Evolutionary conservation across 2,329 filamentous ascomycete genomes (phyloP).

Genomic region (Cytospora piceae): DNA sequence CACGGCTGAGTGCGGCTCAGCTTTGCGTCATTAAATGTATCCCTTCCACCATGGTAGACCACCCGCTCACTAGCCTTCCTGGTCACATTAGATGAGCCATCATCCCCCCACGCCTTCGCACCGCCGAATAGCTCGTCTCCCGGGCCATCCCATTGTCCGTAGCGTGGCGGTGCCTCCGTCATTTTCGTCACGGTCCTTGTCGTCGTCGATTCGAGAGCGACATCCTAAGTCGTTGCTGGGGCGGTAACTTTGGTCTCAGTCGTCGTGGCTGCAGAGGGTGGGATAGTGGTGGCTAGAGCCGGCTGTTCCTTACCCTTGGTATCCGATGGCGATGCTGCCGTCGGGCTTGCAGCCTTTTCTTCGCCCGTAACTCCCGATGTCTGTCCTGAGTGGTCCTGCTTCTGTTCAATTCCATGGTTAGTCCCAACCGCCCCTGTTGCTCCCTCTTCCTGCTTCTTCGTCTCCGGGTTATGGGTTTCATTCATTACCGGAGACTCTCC

Average conservation of each 20-base stretch:
- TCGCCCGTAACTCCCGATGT: conserved; percentile 51
- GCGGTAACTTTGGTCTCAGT: conserved; percentile 19
- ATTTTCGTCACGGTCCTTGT: conserved; percentile 5
- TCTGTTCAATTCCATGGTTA: conserved; percentile 25
- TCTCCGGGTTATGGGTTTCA: conserved; percentile 37
- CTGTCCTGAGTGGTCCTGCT: conserved; percentile 45
- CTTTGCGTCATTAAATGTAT: conserved; percentile 23
- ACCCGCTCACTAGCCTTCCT: background rate
- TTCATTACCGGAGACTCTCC: conserved; percentile 38
- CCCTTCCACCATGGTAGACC: background rate
- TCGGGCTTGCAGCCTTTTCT: conserved; percentile 39
- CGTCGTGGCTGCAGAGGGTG: conserved; percentile 26
- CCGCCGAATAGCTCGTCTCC: conserved; percentile 26
- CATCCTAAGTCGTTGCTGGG: conserved; percentile 28
- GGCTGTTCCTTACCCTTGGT: conserved; percentile 27
- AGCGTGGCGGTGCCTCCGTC: background rate
- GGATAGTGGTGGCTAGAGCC: conserved; percentile 13
- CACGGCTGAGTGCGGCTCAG: conserved; percentile 28
- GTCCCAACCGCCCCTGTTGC: conserved; percentile 31
- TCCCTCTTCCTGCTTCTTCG: conserved; percentile 29
- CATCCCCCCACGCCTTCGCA: conserved; percentile 19
- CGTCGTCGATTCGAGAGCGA: conserved; percentile 15
- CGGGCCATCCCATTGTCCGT: conserved; percentile 14
- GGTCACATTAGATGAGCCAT: background rate
- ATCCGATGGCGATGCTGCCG: conserved; percentile 37